A percentile compares a stretch with the other conserved stretches of the same genome.
Conservation (phyloP, 108 stramenopile species). For the Craspedostauros australis region DNA sequence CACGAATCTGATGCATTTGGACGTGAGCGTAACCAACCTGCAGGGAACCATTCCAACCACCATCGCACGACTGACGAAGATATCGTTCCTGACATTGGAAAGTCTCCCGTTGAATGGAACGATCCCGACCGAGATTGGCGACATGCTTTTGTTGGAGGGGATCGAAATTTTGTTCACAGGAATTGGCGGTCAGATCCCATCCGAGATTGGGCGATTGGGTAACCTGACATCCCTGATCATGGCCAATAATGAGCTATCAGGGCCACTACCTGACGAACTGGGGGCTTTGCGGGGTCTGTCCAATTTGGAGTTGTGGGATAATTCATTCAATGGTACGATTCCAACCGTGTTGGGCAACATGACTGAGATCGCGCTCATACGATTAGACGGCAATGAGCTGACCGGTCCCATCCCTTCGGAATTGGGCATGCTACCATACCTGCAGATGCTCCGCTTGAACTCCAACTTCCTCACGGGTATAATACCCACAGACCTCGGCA, state of each 20-base stretch:
- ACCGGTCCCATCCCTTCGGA: constrained; percentile 39
- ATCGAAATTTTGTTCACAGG: neutral
- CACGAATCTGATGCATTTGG: constrained; percentile 22
- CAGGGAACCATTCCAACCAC: constrained; percentile 41
- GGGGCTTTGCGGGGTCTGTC: constrained; percentile 7
- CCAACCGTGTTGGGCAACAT: too few relatives aligned
- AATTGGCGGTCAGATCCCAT: neutral
- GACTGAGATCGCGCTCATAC: too few relatives aligned
- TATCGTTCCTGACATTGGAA: constrained; percentile 38
- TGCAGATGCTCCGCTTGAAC: constrained; percentile 11
- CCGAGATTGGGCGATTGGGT: neutral
- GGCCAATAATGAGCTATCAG: constrained; percentile 12
- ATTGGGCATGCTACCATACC: constrained; percentile 14
- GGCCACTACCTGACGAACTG: constrained; percentile 11
- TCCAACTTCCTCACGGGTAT: constrained; percentile 15
- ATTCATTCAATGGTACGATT: too few relatives aligned
- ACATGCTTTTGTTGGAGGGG: too few relatives aligned
- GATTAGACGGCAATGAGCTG: constrained; percentile 41
- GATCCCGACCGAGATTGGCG: constrained; percentile 48
- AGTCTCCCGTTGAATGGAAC: constrained; percentile 41
- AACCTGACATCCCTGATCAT: constrained; percentile 1
- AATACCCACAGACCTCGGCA: too few relatives aligned
- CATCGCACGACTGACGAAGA: constrained; percentile 37
- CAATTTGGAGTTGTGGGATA: constrained; percentile 8
- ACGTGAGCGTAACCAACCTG: constrained; percentile 41